Conservation (phyloP, 768 basidiomycete species). For the Xerocomellus dryophilus region DNA sequence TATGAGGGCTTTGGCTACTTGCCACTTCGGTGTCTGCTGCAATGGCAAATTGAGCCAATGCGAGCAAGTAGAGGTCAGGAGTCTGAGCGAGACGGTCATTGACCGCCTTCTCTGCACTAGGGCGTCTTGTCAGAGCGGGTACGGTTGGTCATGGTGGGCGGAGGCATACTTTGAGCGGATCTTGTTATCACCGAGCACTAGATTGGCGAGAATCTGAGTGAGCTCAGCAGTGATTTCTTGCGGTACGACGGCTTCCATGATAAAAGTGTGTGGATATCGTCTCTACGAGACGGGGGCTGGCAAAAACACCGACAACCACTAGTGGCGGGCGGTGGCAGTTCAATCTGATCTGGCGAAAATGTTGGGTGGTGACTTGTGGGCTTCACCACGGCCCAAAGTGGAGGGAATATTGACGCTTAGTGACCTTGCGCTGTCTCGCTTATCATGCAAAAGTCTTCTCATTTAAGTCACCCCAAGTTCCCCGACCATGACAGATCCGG, state of each 20-base stretch:
- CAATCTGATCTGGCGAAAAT: neutral
- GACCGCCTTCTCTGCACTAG: conserved; percentile 75
- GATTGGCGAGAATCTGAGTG: conserved; percentile 81
- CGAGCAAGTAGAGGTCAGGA: conserved; percentile 77
- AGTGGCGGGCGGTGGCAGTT: neutral
- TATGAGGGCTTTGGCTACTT: conserved; percentile 29
- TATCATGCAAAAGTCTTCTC: no score
- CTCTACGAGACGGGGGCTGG: neutral
- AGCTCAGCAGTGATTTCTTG: conserved; percentile 72
- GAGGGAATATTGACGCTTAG: no score
- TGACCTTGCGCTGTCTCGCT: no score
- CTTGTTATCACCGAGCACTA: conserved; percentile 80
- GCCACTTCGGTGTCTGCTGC: conserved; percentile 78
- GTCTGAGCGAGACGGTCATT: conserved; percentile 76
- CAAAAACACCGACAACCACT: neutral
- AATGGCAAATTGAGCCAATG: conserved; percentile 75
- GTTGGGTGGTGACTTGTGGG: no score
- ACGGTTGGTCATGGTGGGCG: neutral
- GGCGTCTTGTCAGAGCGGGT: conserved; percentile 8
- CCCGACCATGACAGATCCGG: no score
- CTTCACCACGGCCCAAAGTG: no score
- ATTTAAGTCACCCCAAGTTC: no score
- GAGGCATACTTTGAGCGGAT: conserved; percentile 62
- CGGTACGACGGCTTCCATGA: conserved; percentile 38
- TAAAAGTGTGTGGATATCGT: neutral